Conservation (phyloP, 116 monocot genomes). For the Papilionanthe hybrid region DNA sequence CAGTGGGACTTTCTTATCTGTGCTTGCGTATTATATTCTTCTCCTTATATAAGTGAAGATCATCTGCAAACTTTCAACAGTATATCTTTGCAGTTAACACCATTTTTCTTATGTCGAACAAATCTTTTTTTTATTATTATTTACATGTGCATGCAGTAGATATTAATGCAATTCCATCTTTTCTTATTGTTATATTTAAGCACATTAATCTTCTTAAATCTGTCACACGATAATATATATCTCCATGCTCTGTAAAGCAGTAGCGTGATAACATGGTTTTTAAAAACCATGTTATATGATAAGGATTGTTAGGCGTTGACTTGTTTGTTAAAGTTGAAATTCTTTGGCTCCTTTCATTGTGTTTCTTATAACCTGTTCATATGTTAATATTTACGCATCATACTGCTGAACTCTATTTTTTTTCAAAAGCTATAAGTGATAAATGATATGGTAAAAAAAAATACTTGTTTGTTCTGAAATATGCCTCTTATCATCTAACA, state of each 20-base stretch:
- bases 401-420: background rate
- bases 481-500: slow-evolving; percentile 5
- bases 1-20: too few relatives aligned
- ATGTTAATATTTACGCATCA: background rate
- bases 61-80: too few relatives aligned
- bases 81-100: too few relatives aligned
- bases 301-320: background rate
- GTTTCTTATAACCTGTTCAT: background rate
- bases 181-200: background rate
- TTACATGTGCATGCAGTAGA: background rate
- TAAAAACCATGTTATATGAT: background rate
- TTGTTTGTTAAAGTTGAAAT: background rate
- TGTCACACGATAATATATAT: background rate
- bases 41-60: too few relatives aligned
- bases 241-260: background rate
- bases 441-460: background rate
- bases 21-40: too few relatives aligned
- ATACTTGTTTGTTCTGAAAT: background rate
- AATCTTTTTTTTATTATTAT: background rate
- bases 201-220: background rate
- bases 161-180: background rate
- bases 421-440: background rate
- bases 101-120: background rate
- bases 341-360: background rate
- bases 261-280: background rate